Evolutionary conservation across 768 basidiomycete species (phyloP).

Genomic region (Leccinum fibrillosum): DNA sequence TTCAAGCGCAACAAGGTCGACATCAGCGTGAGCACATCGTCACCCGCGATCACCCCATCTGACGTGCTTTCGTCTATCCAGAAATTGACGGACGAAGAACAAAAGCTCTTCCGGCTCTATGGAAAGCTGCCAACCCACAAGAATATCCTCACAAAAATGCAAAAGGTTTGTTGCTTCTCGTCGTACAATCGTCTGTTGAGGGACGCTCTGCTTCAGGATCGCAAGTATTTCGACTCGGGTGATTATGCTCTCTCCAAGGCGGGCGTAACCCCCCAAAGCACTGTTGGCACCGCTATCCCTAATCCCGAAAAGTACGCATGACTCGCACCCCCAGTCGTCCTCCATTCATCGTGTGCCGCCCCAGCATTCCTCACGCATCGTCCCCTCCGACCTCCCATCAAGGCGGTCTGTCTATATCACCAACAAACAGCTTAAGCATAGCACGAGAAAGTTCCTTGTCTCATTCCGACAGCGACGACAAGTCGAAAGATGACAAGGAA

Average conservation of each 20-base stretch:
- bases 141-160: conserved; percentile 91
- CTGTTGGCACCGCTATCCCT: conserved; percentile 96
- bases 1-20: conserved; percentile 89
- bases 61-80: conserved; percentile 30
- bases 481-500: conserved; percentile 17
- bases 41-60: conserved; percentile 2
- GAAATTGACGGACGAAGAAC: conserved; percentile 86
- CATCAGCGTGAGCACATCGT: conserved; percentile 66
- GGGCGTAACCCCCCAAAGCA: conserved; percentile 80
- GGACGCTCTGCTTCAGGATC: conserved; percentile 59
- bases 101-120: conserved; percentile 91
- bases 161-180: conserved; percentile 60
- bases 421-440: conserved; percentile 66
- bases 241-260: conserved; percentile 98
- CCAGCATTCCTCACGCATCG: conserved; percentile 88
- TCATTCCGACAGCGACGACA: conserved; percentile 22
- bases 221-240: conserved; percentile 99
- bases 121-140: conserved; percentile 94
- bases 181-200: conserved; percentile 5
- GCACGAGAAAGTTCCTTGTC: conserved; percentile 56
- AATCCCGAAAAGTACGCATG: conserved; percentile 87
- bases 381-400: conserved; percentile 57
- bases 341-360: neutral
- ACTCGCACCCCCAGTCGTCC: neutral
- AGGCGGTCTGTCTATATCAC: conserved; percentile 63